Conservation (phyloP, 2,329 filamentous ascomycete genomes). For the Monascus ruber region DNA sequence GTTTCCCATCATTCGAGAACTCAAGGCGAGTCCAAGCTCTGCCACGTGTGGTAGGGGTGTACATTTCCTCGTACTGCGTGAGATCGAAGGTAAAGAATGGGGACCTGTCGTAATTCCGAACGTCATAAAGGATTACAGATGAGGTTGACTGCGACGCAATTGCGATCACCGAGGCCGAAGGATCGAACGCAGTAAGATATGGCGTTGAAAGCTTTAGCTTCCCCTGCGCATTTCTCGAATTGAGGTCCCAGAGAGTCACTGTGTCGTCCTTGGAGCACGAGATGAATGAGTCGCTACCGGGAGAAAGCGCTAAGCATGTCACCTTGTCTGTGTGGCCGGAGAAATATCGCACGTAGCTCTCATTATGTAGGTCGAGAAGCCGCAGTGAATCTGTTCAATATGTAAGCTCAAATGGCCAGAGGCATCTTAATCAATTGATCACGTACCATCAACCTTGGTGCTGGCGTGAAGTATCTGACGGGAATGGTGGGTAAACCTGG, state of each 20-base stretch:
- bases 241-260: constrained; percentile 79
- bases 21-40: constrained; percentile 74
- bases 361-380: constrained; percentile 81
- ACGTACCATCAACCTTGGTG: constrained; percentile 77
- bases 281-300: constrained; percentile 79
- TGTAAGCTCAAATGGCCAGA: constrained; percentile 1
- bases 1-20: constrained; percentile 92
- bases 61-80: constrained; percentile 43
- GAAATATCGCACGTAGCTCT: constrained; percentile 93
- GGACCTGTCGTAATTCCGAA: constrained; percentile 83
- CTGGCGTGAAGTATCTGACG: constrained; percentile 91
- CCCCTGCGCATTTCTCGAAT: constrained; percentile 67
- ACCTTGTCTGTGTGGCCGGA: constrained; percentile 78
- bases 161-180: constrained; percentile 82
- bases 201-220: constrained; percentile 70
- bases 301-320: constrained; percentile 72
- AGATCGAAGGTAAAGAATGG: constrained; percentile 84
- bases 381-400: constrained; percentile 53
- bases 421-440: neutral
- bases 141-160: constrained; percentile 73
- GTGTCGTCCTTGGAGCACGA: constrained; percentile 87
- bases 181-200: constrained; percentile 80
- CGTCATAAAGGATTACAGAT: constrained; percentile 77
- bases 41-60: constrained; percentile 37
- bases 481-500: constrained; percentile 84